Base-by-base conservation (phyloP, 768 basidiomycete species). In the Crepidotus variabilis region DNA sequence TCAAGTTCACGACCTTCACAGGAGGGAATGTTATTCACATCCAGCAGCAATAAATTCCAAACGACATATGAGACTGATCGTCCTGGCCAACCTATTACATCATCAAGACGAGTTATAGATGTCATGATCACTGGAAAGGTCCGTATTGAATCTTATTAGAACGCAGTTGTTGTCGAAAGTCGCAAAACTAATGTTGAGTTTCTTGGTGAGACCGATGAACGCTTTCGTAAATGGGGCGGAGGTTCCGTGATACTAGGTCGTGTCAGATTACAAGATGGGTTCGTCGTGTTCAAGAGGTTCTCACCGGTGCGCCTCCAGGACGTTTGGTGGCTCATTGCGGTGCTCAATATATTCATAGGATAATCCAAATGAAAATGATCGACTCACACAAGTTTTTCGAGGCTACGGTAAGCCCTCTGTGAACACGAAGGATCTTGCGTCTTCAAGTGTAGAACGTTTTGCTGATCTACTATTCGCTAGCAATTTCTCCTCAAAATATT, bases 251-350 rank as follows among this genome's bases (percentile, higher is more conserved):
- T 87, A 50, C 66, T 81, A 43, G 87, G 87, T 35, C 79, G 85
- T 28, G 71, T 88, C 13, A 72, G 87, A 28, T 68, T 81, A 7
- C 72, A 73, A 36, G 87, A 88, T 67, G 87, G 87, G 13, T 70
- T 87, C 36, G 70, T 86, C 24, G 75, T 47, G 63, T 56, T 35
- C 23, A 33, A 4, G 1, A 49, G 24, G 47, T 47, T 20, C 21
- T 13, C 47, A 8, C 36, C 23, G 39, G 57, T 32, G 21, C 35
- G 50, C 33, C 46, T 21, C 47, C 33, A 28, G 18, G 13, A 47
- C 47, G 6, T 55, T 46, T 28, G 16, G 24, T 28, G 13, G 6
- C n/a, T n/a, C n/a, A n/a, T 18, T 5, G n/a, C 7, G 16, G 16
- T 32, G 9, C 32, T 52, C 51, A 32, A 10, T 43, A 24, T 16